Percentiles rank a stretch among this genome's conserved stretches.
phyloP scores from a whole-genome alignment of 108 stramenopile genomes.

The Cyclostephanos tholiformis region DNA sequence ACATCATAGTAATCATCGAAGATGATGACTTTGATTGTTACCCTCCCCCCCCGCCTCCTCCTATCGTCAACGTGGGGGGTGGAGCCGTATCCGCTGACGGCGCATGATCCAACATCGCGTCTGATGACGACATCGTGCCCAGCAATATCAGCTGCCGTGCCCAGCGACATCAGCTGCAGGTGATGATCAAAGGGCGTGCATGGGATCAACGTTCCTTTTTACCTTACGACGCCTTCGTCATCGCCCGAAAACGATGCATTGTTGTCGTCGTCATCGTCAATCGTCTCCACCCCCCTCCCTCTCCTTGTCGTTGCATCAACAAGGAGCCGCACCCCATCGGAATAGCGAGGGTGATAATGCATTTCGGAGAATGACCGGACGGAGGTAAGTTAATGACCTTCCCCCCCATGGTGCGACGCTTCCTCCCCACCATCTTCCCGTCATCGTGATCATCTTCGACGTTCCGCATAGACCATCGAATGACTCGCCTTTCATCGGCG shows the following conservation, averaged over 20 bases:
- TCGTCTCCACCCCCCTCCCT: constrained; percentile 10
- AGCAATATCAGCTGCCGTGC: too few species aligned
- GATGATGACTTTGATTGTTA: not conserved
- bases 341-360: constrained; percentile 1
- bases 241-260: not conserved
- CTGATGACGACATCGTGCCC: constrained; percentile 20
- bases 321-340: too few species aligned
- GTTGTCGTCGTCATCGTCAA: not conserved
- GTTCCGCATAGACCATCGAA: too few species aligned
- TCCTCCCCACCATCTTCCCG: too few species aligned
- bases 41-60: too few species aligned
- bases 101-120: too few species aligned
- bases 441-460: too few species aligned
- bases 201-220: constrained; percentile 3
- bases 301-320: constrained; percentile 13
- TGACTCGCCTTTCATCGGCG: too few species aligned
- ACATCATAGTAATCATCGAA: not conserved
- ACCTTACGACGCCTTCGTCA: not conserved
- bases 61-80: too few species aligned
- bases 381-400: too few species aligned
- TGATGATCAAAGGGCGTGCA: constrained; percentile 33
- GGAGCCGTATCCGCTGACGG: constrained; percentile 43
- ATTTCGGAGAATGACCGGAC: constrained; percentile 20
- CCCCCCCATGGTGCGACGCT: too few species aligned
- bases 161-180: too few species aligned